Percentiles rank a stretch among this genome's conserved stretches.
These are phyloP conservation scores for Lablab purpureus DNA, from an alignment of 306 rosid genomes.

Conservation along the genomic window DNA sequence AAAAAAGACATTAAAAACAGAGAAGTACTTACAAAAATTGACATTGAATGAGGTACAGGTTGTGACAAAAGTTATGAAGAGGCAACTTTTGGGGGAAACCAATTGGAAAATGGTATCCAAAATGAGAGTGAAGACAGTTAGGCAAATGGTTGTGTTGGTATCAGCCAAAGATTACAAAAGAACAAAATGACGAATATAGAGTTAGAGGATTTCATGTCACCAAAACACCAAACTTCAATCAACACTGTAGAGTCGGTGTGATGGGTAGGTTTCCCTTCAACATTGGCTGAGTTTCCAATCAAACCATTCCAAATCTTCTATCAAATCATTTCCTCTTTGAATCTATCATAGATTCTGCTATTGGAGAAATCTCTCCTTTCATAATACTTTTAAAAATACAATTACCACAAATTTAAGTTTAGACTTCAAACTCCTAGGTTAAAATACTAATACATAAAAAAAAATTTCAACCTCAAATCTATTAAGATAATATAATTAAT, in stretches of 20 bases:
- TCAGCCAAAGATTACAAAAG: slow-evolving; percentile 7
- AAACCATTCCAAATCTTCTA: slow-evolving; percentile 4
- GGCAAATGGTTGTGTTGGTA: slow-evolving; percentile 11
- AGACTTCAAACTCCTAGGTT: too few relatives aligned
- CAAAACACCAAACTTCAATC: slow-evolving; percentile 15
- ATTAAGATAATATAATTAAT: too few relatives aligned
- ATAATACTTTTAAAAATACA: neutral
- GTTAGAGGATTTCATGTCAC: slow-evolving; percentile 31
- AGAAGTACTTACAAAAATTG: slow-evolving; percentile 10
- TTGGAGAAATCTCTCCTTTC: neutral
- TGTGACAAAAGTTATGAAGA: slow-evolving; percentile 40
- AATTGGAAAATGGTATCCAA: neutral
- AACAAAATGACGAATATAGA: slow-evolving; percentile 31
- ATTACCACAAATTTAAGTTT: too few relatives aligned
- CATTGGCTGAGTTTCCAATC: slow-evolving; percentile 29
- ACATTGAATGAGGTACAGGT: neutral
- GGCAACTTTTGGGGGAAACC: slow-evolving; percentile 9
- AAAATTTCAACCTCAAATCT: too few relatives aligned
- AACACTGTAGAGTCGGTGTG: neutral
- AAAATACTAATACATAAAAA: too few relatives aligned
- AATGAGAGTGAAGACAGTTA: slow-evolving; percentile 3
- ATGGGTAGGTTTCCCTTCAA: neutral
- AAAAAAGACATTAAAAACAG: neutral
- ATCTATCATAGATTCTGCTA: neutral
- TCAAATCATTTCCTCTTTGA: slow-evolving; percentile 39